Base-by-base conservation (phyloP, 257 asterid genomes). In the Solanum pinnatisectum region DNA sequence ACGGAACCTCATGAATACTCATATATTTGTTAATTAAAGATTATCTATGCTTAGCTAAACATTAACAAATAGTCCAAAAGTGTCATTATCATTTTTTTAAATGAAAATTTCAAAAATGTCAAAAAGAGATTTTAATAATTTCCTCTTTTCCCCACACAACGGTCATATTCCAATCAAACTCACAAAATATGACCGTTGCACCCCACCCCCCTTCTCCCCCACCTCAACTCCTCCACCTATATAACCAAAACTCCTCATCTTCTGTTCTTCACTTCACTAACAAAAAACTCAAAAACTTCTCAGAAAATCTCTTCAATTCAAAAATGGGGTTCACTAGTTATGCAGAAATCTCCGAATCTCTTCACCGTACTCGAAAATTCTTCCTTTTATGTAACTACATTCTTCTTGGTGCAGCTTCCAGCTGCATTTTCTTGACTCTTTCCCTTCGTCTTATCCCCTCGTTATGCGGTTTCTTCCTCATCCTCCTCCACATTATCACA, bases 341-440 rank as follows among this genome's bases (percentile, higher is more conserved):
- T 23, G 67, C 90, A 36, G 63, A 88, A 40, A 63, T 39, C 2
- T 65, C 85, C 1, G 73, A 89, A 84, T 86, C 91, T 1, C 90
- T 89, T 35, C 39, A 81, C 15, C 87, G 88, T n/a, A 88, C 93
- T 16, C 91, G 63, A 40, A 92, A 89, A 42, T 84, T 90, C 23
- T 92, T 92, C 81, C 91, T 91, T 25, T 40, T 90, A 70, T 85
- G 86, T 88, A 92, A 92, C 85, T 92, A 91, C 84, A 52, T 90
- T 35, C 91, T 92, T 27, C 81, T 92, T 15, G 94, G 94, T 2
- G 91, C 93, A 36, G 91, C 94, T 30, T 92, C 92, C 14, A 89
- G 92, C 36, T 91, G 94, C 89, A 91, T 91, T n/a, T 91, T 92
- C 89, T 87, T 92, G 11, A 92, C 93, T 3, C 94, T 92, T 82